Evolutionary conservation across 768 basidiomycete species (phyloP).

Genomic region (Leucosporidium creatinivorum): DNA sequence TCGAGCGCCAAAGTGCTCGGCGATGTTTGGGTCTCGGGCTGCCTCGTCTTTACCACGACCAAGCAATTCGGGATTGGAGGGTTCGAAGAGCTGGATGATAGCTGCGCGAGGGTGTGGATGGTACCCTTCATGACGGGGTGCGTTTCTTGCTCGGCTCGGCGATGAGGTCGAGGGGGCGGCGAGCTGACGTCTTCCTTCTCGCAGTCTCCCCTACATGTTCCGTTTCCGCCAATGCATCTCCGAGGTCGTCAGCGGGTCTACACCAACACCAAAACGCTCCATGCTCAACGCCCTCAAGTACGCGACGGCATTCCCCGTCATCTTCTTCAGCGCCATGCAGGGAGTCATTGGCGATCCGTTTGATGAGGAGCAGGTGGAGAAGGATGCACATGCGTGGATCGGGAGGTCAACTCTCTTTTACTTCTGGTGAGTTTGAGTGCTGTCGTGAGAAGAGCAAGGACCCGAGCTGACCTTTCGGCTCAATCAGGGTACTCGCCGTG

Average conservation of each 20-base stretch:
- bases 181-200: background rate
- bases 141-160: background rate
- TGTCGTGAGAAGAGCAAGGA: too few species aligned
- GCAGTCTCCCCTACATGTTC: constrained; percentile 76
- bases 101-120: constrained; percentile 28
- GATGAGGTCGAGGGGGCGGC: too few species aligned
- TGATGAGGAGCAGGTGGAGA: constrained; percentile 8
- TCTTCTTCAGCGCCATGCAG: constrained; percentile 86
- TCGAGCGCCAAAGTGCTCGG: constrained; percentile 95
- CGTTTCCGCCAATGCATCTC: constrained; percentile 90
- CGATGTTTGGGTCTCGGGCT: constrained; percentile 74
- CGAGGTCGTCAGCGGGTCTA: constrained; percentile 59
- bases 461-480: background rate
- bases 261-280: constrained; percentile 62
- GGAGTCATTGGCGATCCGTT: constrained; percentile 32
- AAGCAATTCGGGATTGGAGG: constrained; percentile 9
- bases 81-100: background rate
- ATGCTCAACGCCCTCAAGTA: constrained; percentile 92
- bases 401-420: constrained; percentile 24
- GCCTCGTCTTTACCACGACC: constrained; percentile 6
- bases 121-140: constrained; percentile 36
- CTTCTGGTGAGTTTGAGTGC: constrained; percentile 28
- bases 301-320: constrained; percentile 91
- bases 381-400: constrained; percentile 22
- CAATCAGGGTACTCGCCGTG: constrained; percentile 70